Base-by-base conservation (phyloP, 441 rosid genomes). In the Pelargonium cotyledonis region DNA sequence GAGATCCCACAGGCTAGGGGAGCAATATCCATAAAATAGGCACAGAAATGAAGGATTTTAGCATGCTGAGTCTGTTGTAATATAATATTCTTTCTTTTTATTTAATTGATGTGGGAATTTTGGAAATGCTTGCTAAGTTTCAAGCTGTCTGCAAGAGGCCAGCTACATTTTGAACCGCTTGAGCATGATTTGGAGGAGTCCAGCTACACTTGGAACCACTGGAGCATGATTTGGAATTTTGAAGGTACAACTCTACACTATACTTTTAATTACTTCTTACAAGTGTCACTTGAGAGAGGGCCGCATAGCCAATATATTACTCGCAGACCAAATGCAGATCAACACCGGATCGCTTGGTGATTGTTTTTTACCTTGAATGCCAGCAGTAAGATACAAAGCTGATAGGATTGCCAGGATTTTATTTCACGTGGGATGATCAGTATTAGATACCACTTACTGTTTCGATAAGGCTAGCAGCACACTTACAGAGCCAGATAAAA, bases 381-480 rank as follows among this genome's bases (percentile, higher is more conserved):
- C 60, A 15, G 29, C 63, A 57, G 63, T 19, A 57, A 15, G 19
- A 6, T 53, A 53, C 41, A 38, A 38, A 15, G 5, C 63, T 57
- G 63, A 57, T 57, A 57, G 63, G 63, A 57, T 57, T 57, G 26
- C 19, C 23, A 15, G 21, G 60, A 53, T 53, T 53, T 53, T 53
- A 55, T 57, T 57, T 57, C 63, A 57, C 23, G 62, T 57, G 31
- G 29, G 62, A 18, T 19, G 62, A 18, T 57, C 62, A 57, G 62
- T 19, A 57, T 57, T 57, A 1, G 0, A 21, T 21, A 21, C 19
- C 10, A 18, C 26, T 57, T 57, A 57, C 19, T 19, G 23, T 57
- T 57, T 26, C 19, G 29, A 57, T 19, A 57, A 57, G 63, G 23
- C 29, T 57, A 57, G 12, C 63, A 57, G 29, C 63, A 57, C 63